Base-by-base conservation (phyloP, 78 protist genomes). In the Protostelium mycophagum region DNA sequence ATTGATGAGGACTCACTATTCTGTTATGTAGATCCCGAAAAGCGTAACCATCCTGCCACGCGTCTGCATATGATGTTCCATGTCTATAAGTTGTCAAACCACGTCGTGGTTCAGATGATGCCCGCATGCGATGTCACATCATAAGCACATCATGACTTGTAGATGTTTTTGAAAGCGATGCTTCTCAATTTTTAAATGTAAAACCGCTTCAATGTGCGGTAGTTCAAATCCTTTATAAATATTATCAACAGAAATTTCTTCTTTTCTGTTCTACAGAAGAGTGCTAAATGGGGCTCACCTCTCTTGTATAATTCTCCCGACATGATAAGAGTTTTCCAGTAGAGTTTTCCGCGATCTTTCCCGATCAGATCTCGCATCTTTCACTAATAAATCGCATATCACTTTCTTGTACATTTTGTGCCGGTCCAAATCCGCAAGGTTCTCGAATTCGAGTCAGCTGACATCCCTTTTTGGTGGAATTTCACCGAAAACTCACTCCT, bases 61-160 rank as follows among this genome's bases (percentile, higher is more conserved):
- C 89, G 28, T 87, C 89, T 23, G 28, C 51, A 35, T 35, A 87
- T 35, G 36, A n/a, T n/a, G 89, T 37, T 34, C 89, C 89, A 28
- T 34, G 89, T 85, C 86, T 85, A 25, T n/a, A 5, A 85, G 29
- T 16, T 16, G 16, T 35, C 37, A 85, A 16, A 85, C 16, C 37
- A 16, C 5, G 16, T 23, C 16, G 5, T 85, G 35, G 16, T 85
- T 16, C n/a, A n/a, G n/a, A n/a, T n/a, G n/a, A n/a, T n/a, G n/a
- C n/a, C n/a, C n/a, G n/a, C n/a, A n/a, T n/a, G n/a, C n/a, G n/a
- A n/a, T n/a, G n/a, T n/a, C n/a, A n/a, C n/a, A n/a, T n/a, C n/a
- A n/a, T n/a, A n/a, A n/a, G n/a, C n/a, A n/a, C n/a, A n/a, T n/a
- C n/a, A n/a, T n/a, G n/a, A n/a, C n/a, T n/a, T n/a, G n/a, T n/a